Conservation (phyloP, 441 rosid species). For the Cnidoscolus chayamansa region DNA sequence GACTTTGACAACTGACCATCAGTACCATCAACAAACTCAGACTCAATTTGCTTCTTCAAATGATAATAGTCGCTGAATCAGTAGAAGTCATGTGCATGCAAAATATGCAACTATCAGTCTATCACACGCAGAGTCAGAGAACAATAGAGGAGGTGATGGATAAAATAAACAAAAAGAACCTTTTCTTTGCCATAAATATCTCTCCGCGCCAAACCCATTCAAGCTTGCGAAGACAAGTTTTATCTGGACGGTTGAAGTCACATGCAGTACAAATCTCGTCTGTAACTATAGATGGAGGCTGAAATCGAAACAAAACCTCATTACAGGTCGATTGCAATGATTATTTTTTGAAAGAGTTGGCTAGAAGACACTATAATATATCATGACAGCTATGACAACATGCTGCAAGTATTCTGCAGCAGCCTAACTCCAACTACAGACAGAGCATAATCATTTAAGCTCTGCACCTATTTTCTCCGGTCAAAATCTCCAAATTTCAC, state of each 20-base stretch:
- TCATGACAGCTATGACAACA: not conserved
- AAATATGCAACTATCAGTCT: slow-evolving; percentile 23
- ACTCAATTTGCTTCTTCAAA: slow-evolving; percentile 93
- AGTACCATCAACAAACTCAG: slow-evolving; percentile 73
- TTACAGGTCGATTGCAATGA: slow-evolving; percentile 9
- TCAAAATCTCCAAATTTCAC: not conserved
- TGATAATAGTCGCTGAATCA: slow-evolving; percentile 86
- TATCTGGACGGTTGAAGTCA: slow-evolving; percentile 96
- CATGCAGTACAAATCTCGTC: slow-evolving; percentile 97
- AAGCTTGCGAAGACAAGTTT: slow-evolving; percentile 92
- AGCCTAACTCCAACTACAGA: slow-evolving; percentile 3
- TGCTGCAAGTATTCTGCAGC: not conserved
- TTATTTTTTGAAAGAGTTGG: not conserved
- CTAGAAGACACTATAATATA: not conserved
- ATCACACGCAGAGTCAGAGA: slow-evolving; percentile 16
- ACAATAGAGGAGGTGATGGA: slow-evolving; percentile 6
- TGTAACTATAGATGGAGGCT: slow-evolving; percentile 96
- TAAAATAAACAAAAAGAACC: slow-evolving; percentile 39
- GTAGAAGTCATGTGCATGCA: slow-evolving; percentile 21
- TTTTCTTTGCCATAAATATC: slow-evolving; percentile 81
- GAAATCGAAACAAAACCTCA: slow-evolving; percentile 35
- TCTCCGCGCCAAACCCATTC: slow-evolving; percentile 99
- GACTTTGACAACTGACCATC: slow-evolving; percentile 66
- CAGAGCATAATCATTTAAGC: not conserved
- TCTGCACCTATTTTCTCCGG: not conserved